These are phyloP conservation scores for Epichloe scottii DNA, from an alignment of 2,329 filamentous ascomycete species.

Conservation along the genomic window DNA sequence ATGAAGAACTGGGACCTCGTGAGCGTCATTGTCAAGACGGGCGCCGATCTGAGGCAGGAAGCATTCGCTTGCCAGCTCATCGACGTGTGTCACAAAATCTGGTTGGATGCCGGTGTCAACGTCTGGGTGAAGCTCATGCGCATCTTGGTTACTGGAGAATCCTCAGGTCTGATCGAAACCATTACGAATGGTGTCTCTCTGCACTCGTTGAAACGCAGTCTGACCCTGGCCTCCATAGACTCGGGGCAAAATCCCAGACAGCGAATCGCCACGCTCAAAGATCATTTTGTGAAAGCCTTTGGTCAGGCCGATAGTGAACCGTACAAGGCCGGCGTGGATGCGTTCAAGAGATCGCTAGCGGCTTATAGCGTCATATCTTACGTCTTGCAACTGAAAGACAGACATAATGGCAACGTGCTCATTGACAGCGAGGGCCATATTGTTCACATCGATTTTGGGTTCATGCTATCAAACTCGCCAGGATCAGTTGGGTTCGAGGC, in stretches of 20 bases:
- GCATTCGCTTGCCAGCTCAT: constrained; percentile 82
- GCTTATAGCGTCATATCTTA: constrained; percentile 81
- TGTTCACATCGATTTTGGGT: constrained; percentile 81
- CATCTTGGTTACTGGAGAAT: constrained; percentile 75
- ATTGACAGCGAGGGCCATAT: constrained; percentile 80
- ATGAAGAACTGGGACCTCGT: constrained; percentile 85
- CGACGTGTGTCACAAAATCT: constrained; percentile 68
- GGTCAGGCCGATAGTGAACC: constrained; percentile 55
- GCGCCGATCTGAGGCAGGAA: constrained; percentile 70
- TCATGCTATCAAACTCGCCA: constrained; percentile 79
- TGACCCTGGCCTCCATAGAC: constrained; percentile 64
- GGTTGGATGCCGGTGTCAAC: constrained; percentile 58
- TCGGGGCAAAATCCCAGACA: constrained; percentile 60
- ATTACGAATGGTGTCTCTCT: constrained; percentile 83
- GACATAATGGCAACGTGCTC: constrained; percentile 77
- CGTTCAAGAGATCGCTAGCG: constrained; percentile 70
- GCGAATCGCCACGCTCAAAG: constrained; percentile 66
- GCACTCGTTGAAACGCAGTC: constrained; percentile 69
- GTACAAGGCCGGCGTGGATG: constrained; percentile 60
- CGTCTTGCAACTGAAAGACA: constrained; percentile 71
- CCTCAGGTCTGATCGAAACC: constrained; percentile 73
- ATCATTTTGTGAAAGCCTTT: constrained; percentile 74
- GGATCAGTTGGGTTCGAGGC: constrained; percentile 78
- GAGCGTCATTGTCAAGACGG: constrained; percentile 80
- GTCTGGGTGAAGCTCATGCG: constrained; percentile 89